Evolutionary conservation across 163 green algal genomes (phyloP).

Genomic region (Scenedesmus sp.): DNA sequence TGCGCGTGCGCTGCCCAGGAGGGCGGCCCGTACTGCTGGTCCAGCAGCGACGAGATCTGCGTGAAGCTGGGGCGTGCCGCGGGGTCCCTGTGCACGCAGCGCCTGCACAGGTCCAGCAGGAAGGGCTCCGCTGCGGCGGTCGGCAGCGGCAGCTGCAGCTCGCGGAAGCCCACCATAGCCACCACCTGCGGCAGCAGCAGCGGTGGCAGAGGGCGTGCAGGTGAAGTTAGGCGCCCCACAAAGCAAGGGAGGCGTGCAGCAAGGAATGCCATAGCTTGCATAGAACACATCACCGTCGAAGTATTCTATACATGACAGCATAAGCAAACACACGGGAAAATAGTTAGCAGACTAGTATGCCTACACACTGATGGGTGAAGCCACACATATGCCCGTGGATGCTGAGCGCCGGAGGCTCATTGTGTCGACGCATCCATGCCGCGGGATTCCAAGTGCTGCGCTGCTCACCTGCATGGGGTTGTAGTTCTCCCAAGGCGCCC

Average conservation of each 20-base stretch:
- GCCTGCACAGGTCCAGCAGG: conserved; percentile 61
- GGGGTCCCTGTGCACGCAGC: conserved; percentile 61
- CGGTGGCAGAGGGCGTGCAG: neutral
- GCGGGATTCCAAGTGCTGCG: neutral
- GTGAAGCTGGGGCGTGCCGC: conserved; percentile 63
- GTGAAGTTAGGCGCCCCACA: too few species aligned
- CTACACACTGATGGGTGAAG: too few species aligned
- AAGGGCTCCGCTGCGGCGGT: conserved; percentile 60
- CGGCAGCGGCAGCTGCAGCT: conserved; percentile 59
- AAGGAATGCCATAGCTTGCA: too few species aligned
- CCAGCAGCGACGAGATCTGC: conserved; percentile 62
- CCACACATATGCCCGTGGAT: too few species aligned
- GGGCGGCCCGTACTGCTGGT: conserved; percentile 55
- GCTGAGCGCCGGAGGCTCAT: too few species aligned
- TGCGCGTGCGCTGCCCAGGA: conserved; percentile 37
- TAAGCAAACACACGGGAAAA: too few species aligned
- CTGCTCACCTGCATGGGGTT: conserved; percentile 82
- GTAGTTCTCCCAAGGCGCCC: conserved; percentile 78
- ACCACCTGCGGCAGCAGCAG: conserved; percentile 75
- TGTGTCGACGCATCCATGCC: neutral
- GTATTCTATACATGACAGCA: too few species aligned
- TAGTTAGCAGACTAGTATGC: too few species aligned
- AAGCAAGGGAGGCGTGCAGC: too few species aligned
- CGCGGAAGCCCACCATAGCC: conserved; percentile 82
- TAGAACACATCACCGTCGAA: too few species aligned